Base-by-base conservation (phyloP, 305 asterid species). In the Ilex paraguariensis region DNA sequence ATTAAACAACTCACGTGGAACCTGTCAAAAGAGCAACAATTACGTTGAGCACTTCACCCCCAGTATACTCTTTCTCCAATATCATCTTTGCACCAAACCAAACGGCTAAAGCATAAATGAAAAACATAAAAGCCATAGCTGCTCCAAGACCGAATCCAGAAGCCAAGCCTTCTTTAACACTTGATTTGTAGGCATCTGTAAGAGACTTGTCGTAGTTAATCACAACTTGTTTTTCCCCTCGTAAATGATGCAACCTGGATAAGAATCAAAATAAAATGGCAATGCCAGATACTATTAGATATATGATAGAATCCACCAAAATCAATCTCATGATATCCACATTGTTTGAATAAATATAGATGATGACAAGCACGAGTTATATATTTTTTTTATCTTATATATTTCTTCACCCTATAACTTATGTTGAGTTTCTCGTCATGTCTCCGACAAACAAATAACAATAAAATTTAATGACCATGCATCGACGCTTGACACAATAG, bases 81-180 rank as follows among this genome's bases (percentile, higher is more conserved):
- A 85, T 82, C 84, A 82, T 64, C 75, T 69, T 82, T 15, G 83
- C 79, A 4, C 88, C 88, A 52, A 74, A 76, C 92, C 92, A 85
- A 17, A 80, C 57, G 0, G 81, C 88, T 39, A 85, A 76, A 0
- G 78, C 88, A 21, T 85, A 82, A 70, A 84, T 78, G 65, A 79
- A 66, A 64, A 70, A 85, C 15, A 80, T 30, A 54, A 76, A 73
- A 14, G 76, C 60, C 81, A 76, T 64, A 44, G 79, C 77, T 50
- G 73, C 59, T 60, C 92, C 87, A 4, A 72, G 64, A 15, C 88
- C 92, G 9, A 85, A 68, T 62, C 92, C 92, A 21, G 82, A 79
- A 44, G 78, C 84, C 66, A 82, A 76, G 2, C 88, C 92, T 69
- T 85, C 87, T 3, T 70, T 70, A 54, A 85, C 86, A 31, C 88